A percentile compares a stretch with the other conserved stretches of the same genome.
phyloP scores from a whole-genome alignment of 805 yeast species.

The Clavispora carvajalis region DNA sequence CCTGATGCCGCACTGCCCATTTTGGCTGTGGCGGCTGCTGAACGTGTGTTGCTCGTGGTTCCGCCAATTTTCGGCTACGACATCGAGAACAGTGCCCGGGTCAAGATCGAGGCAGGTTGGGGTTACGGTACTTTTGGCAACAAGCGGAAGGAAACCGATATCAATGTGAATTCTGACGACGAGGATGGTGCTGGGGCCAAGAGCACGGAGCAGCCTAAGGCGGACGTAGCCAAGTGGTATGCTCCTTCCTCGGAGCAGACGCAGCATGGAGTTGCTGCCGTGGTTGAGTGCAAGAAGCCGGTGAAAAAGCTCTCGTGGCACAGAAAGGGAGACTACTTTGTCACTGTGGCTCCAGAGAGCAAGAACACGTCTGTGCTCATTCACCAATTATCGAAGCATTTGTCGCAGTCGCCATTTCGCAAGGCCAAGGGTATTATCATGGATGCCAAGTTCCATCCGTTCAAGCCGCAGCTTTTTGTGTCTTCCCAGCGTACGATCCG shows the following conservation, averaged over 20 bases:
- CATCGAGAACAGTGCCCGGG: slow-evolving; percentile 73
- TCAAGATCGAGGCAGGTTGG: slow-evolving; percentile 84
- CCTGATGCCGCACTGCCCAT: slow-evolving; percentile 74
- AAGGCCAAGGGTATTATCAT: slow-evolving; percentile 90
- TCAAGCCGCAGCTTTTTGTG: slow-evolving; percentile 88
- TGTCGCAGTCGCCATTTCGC: slow-evolving; percentile 92
- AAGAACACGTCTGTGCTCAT: slow-evolving; percentile 84
- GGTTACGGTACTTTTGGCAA: slow-evolving; percentile 70
- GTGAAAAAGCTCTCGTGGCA: slow-evolving; percentile 91
- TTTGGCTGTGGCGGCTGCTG: slow-evolving; percentile 81
- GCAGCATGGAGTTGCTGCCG: slow-evolving; percentile 63
- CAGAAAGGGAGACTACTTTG: slow-evolving; percentile 94
- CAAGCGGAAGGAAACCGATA: slow-evolving; percentile 37
- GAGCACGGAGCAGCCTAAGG: slow-evolving; percentile 22
- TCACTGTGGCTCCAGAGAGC: slow-evolving; percentile 92
- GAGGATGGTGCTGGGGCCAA: slow-evolving; percentile 23
- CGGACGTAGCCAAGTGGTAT: slow-evolving; percentile 73
- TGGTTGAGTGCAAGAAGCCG: slow-evolving; percentile 59
- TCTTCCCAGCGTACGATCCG: slow-evolving; percentile 91
- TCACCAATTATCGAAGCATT: slow-evolving; percentile 91
- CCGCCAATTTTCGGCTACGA: slow-evolving; percentile 92
- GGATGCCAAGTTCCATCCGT: slow-evolving; percentile 97
- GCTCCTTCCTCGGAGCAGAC: slow-evolving; percentile 64
- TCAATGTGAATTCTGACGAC: slow-evolving; percentile 32
- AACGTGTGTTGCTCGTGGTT: slow-evolving; percentile 66